A percentile compares a stretch with the other conserved stretches of the same genome.
Evolutionary conservation across 2,329 filamentous ascomycete genomes (phyloP).

Genomic region (Arthrocladium fulminans): DNA sequence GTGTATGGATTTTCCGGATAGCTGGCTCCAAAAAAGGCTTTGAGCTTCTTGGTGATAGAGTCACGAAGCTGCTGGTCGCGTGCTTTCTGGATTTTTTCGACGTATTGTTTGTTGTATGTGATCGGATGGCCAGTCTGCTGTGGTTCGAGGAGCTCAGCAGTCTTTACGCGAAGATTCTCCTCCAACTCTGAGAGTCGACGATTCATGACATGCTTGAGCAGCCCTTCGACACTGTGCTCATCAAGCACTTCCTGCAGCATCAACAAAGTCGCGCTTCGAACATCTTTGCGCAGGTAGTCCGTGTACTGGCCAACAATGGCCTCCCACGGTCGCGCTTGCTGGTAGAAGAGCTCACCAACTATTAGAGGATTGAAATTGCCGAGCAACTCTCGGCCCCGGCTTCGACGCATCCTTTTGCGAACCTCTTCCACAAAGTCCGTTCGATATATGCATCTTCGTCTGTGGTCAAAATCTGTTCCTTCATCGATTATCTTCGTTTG

Average conservation of each 20-base stretch:
- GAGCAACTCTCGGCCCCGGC: slow-evolving; percentile 28
- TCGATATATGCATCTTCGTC: neutral
- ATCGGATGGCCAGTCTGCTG: no score
- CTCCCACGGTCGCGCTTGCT: slow-evolving; percentile 30
- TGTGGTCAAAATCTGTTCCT: neutral
- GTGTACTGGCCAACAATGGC: slow-evolving; percentile 19
- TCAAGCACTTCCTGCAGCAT: slow-evolving; percentile 21
- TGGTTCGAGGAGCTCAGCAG: no score
- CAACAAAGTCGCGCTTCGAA: slow-evolving; percentile 29
- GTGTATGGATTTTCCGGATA: no score
- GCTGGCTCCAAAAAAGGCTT: no score
- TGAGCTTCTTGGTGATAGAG: no score
- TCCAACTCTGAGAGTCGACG: no score
- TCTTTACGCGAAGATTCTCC: no score
- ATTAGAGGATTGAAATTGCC: slow-evolving; percentile 29
- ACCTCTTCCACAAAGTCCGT: no score
- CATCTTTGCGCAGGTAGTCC: slow-evolving; percentile 8
- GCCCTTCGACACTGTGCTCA: slow-evolving; percentile 30
- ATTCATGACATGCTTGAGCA: slow-evolving; percentile 30
- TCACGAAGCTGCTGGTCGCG: no score
- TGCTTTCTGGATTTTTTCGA: no score
- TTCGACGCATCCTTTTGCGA: slow-evolving; percentile 20
- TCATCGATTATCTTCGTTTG: neutral
- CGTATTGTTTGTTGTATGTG: no score
- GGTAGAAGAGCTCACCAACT: slow-evolving; percentile 28